Evolutionary conservation across 2,329 filamentous ascomycete genomes (phyloP).

Genomic region (Stylonectria norvegica): DNA sequence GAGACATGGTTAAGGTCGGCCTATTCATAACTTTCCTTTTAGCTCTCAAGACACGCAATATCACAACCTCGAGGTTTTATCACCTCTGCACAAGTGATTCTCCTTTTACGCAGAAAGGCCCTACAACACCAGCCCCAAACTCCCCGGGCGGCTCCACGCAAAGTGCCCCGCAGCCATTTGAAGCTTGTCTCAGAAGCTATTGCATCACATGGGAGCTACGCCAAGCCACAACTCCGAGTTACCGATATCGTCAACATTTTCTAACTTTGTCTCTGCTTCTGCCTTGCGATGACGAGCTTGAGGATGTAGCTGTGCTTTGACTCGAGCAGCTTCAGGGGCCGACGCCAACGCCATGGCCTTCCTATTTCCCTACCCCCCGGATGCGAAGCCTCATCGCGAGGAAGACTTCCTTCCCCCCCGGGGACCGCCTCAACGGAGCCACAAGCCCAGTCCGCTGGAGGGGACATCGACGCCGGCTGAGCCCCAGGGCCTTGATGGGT

Average conservation of each 20-base stretch:
- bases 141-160: too few species aligned
- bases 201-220: constrained; percentile 29
- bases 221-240: constrained; percentile 15
- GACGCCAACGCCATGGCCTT: constrained; percentile 39
- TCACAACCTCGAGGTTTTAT: too few species aligned
- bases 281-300: too few species aligned
- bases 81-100: too few species aligned
- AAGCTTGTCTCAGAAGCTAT: constrained; percentile 19
- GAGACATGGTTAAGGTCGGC: too few species aligned
- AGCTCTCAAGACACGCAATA: not conserved
- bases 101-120: too few species aligned
- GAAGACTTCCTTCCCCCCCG: constrained; percentile 24
- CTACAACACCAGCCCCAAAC: too few species aligned
- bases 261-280: too few species aligned
- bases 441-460: constrained; percentile 22
- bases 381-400: constrained; percentile 26
- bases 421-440: constrained; percentile 18
- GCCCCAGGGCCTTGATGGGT: not conserved
- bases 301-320: constrained; percentile 25
- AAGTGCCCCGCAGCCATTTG: constrained; percentile 29
- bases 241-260: constrained; percentile 9
- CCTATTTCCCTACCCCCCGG: constrained; percentile 33
- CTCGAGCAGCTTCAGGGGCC: constrained; percentile 22
- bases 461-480: constrained; percentile 7
- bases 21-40: constrained; percentile 1